Base-by-base conservation (phyloP, 768 basidiomycete genomes). In the Russula foetens region DNA sequence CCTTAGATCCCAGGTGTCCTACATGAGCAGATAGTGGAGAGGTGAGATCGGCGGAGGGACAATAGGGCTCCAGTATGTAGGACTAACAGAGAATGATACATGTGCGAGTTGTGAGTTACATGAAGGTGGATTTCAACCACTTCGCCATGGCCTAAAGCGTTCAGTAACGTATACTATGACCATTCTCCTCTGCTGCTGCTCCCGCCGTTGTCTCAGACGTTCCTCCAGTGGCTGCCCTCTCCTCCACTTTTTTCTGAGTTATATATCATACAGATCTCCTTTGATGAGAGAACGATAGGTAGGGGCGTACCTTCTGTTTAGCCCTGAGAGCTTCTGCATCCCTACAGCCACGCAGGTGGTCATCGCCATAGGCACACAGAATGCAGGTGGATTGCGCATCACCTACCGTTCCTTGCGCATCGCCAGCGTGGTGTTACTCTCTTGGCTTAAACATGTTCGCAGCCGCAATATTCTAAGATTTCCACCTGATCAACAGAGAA, bases 321-420 rank as follows among this genome's bases (percentile, higher is more conserved):
- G 83, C 82, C 58, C 85, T 80, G 61, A 92, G 71, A 47, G 81
- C 81, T 67, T 85, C 85, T 45, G 90, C 88, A 71, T 92, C 88
- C 59, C 90, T 92, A 69, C 21, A 66, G 59, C 52, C 68, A 56
- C 69, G 62, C 64, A 65, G 63, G 39, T 50, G 65, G 66, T 68
- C 57, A 67, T 60, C 70, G 67, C 70, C 66, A 61, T 53, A 67
- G 58, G 15, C n/a, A 46, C 17, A 65, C 59, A 65, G 14, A 56
- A 35, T 29, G 23, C 33, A 55, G 8, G 29, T 23, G 45, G 31
- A 53, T 45, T 9, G 29, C 5, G 21, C 8, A 14, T 39, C 19
- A 82, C 87, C 74, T 75, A 90, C 89, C 75, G 76, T 75, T 90
- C 88, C 74, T 84, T 86, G 67, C 89, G 82, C 73, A 86, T 84